Evolutionary conservation across 371 early-diverging fungal genomes (phyloP).

Genomic region (Mortierella sp.): DNA sequence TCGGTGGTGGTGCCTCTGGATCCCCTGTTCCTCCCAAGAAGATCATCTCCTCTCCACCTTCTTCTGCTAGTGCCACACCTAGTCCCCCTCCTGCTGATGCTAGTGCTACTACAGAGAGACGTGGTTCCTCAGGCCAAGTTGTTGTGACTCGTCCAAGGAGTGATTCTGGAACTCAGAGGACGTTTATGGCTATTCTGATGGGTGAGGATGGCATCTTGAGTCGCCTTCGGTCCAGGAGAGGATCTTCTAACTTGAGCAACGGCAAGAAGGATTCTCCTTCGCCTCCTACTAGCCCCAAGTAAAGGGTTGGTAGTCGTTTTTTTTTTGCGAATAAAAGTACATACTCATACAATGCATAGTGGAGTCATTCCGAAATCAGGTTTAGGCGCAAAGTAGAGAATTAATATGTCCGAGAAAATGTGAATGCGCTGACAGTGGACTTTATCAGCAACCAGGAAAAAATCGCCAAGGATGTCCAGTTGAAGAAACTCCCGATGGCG

Average conservation of each 20-base stretch:
- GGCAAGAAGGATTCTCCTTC: constrained; percentile 9
- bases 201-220: constrained; percentile 39
- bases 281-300: constrained; percentile 25
- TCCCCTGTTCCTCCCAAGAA: constrained; percentile 16
- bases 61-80: background rate
- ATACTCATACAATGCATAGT: background rate
- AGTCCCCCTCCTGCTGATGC: background rate
- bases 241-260: constrained; percentile 11
- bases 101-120: background rate
- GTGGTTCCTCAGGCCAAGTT: background rate
- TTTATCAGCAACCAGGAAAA: no score
- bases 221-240: constrained; percentile 30
- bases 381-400: no score
- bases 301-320: background rate
- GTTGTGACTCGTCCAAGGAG: constrained; percentile 18
- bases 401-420: no score
- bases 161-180: constrained; percentile 38
- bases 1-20: background rate
- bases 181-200: constrained; percentile 45
- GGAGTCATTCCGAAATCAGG: no score
- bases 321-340: background rate
- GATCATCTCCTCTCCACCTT: constrained; percentile 4
- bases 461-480: no score
- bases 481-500: no score
- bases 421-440: no score